phyloP scores from a whole-genome alignment of 164 flowering plant genomes.

The Aristolochia californica region DNA sequence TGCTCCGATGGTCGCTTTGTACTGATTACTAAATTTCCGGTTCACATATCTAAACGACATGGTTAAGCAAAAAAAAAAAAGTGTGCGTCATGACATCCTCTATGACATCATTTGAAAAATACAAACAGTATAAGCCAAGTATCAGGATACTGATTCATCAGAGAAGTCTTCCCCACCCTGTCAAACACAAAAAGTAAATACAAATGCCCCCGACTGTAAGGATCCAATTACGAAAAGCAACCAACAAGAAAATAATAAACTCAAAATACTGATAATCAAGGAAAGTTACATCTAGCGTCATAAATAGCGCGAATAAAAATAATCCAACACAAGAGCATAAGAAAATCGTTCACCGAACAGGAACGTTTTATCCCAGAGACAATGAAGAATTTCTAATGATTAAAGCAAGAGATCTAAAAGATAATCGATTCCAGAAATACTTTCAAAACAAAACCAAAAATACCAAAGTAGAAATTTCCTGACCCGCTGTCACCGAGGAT shows the following conservation, averaged over 20 bases:
- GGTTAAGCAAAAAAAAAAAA: conserved; percentile 2
- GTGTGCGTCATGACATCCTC: neutral
- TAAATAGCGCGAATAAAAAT: neutral
- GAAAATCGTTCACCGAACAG: neutral
- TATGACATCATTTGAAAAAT: neutral
- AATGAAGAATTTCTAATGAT: too few species aligned
- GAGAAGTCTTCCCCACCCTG: conserved; percentile 86
- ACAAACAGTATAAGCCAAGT: too few species aligned
- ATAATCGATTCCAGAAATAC: neutral
- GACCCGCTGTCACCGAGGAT: conserved; percentile 80
- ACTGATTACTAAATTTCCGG: conserved; percentile 82
- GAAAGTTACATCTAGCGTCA: neutral
- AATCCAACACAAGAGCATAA: neutral
- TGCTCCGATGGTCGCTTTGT: conserved; percentile 83
- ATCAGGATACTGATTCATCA: conserved; percentile 71
- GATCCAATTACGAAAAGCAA: neutral
- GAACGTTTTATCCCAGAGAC: neutral
- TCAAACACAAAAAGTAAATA: conserved; percentile 5
- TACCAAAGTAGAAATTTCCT: neutral
- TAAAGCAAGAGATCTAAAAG: neutral
- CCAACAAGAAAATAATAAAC: neutral
- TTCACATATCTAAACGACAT: conserved; percentile 51
- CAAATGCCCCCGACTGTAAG: neutral
- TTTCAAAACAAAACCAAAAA: neutral
- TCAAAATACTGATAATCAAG: neutral